Evolutionary conservation across 2,329 filamentous ascomycete genomes (phyloP).

Genomic region (Neopestalotiopsis sp.): DNA sequence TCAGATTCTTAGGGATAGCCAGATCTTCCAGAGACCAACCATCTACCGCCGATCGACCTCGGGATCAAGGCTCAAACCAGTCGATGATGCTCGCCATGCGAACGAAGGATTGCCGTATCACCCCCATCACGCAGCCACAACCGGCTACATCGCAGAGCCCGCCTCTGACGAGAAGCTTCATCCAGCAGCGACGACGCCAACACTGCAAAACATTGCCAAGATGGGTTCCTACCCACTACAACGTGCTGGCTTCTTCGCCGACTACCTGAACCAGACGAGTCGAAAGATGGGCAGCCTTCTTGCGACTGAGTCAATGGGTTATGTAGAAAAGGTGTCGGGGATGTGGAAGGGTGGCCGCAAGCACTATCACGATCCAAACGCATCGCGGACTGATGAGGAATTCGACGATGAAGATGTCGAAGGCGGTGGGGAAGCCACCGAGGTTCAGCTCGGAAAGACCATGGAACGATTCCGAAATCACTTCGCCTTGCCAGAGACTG

Average conservation of each 20-base stretch:
- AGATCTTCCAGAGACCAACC: slow-evolving; percentile 84
- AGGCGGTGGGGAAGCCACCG: slow-evolving; percentile 46
- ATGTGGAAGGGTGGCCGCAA: slow-evolving; percentile 94
- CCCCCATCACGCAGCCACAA: slow-evolving; percentile 36
- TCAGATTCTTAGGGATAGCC: slow-evolving; percentile 85
- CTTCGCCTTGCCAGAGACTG: slow-evolving; percentile 84
- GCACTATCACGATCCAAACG: slow-evolving; percentile 76
- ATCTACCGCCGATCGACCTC: slow-evolving; percentile 57
- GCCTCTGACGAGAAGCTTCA: slow-evolving; percentile 33
- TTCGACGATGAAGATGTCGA: slow-evolving; percentile 57
- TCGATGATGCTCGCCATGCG: slow-evolving; percentile 18
- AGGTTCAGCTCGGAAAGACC: slow-evolving; percentile 67
- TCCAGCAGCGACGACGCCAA: slow-evolving; percentile 38
- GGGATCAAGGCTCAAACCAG: slow-evolving; percentile 32
- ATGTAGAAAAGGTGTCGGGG: slow-evolving; percentile 93
- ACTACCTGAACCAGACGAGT: slow-evolving; percentile 79
- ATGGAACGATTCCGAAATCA: slow-evolving; percentile 87
- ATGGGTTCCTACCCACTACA: slow-evolving; percentile 80
- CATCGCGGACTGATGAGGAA: slow-evolving; percentile 59
- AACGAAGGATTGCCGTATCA: slow-evolving; percentile 22
- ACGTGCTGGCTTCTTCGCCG: slow-evolving; percentile 81
- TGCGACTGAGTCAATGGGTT: slow-evolving; percentile 92
- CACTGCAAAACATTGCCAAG: slow-evolving; percentile 58
- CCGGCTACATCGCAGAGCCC: slow-evolving; percentile 40
- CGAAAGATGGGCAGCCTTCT: slow-evolving; percentile 82